phyloP scores from a whole-genome alignment of 306 rosid species.

The Corylus avellana region DNA sequence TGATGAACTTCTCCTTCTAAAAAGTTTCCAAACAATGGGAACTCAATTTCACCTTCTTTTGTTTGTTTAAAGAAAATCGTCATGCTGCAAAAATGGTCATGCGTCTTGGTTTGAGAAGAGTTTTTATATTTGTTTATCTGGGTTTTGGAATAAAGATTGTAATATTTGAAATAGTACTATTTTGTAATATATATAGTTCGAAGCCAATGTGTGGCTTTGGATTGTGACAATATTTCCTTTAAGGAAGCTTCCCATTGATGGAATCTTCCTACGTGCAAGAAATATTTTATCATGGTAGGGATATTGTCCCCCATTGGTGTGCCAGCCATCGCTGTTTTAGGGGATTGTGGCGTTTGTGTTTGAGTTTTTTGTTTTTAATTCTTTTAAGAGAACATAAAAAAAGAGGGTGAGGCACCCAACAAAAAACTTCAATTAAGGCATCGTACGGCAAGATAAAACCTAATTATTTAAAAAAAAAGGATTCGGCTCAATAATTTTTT shows the following conservation, averaged over 20 bases:
- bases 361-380: neutral
- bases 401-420: too few species aligned
- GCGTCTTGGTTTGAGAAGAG: constrained; percentile 17
- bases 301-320: neutral
- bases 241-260: constrained; percentile 8
- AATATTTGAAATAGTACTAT: constrained; percentile 17
- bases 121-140: constrained; percentile 28
- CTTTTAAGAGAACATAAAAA: too few species aligned
- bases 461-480: too few species aligned
- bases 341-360: neutral
- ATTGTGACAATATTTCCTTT: constrained; percentile 13
- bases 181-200: constrained; percentile 10
- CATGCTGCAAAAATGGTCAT: constrained; percentile 14
- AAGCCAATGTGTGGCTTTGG: constrained; percentile 24
- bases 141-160: constrained; percentile 34
- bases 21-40: constrained; percentile 20
- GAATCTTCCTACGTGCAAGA: neutral
- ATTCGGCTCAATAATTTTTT: too few species aligned
- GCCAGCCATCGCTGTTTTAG: neutral
- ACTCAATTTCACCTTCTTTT: constrained; percentile 8
- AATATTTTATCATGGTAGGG: neutral
- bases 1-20: constrained; percentile 73
- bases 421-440: too few species aligned
- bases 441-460: too few species aligned
- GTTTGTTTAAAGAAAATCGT: constrained; percentile 21